These are phyloP conservation scores for Xylaria curta DNA, from an alignment of 495 filamentous ascomycete genomes.

Conservation along the genomic window DNA sequence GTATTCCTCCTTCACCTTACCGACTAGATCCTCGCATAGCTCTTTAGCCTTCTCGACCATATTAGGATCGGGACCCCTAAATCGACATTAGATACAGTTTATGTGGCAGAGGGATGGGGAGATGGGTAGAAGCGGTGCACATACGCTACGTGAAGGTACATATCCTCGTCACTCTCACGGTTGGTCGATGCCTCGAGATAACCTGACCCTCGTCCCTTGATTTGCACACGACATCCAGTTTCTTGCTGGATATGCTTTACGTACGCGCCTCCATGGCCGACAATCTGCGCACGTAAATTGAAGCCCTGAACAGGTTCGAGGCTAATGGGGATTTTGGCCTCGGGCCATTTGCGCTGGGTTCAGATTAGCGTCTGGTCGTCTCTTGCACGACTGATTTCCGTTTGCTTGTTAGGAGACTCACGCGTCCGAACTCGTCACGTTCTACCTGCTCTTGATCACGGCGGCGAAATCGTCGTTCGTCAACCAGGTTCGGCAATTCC, in stretches of 20 bases:
- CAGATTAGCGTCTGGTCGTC: background rate
- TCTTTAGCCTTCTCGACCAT: constrained; percentile 88
- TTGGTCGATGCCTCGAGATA: constrained; percentile 86
- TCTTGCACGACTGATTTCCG: background rate
- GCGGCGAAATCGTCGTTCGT: constrained; percentile 91
- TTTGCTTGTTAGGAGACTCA: constrained; percentile 51
- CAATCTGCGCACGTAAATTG: constrained; percentile 93
- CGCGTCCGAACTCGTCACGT: constrained; percentile 91
- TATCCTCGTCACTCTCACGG: constrained; percentile 88
- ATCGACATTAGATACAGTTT: constrained; percentile 7
- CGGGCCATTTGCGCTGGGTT: constrained; percentile 93
- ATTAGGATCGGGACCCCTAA: constrained; percentile 81
- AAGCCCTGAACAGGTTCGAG: constrained; percentile 95
- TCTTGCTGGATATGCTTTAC: constrained; percentile 98
- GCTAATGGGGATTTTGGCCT: constrained; percentile 88
- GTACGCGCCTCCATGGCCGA: constrained; percentile 89
- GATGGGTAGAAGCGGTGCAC: constrained; percentile 38
- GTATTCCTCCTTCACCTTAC: constrained; percentile 84
- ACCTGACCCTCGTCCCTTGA: constrained; percentile 96
- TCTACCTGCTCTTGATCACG: constrained; percentile 89
- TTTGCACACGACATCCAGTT: constrained; percentile 93
- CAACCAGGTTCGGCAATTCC: constrained; percentile 92
- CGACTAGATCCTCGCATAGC: constrained; percentile 84
- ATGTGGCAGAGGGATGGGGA: constrained; percentile 40
- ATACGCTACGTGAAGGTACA: constrained; percentile 95